phyloP scores from a whole-genome alignment of 495 filamentous ascomycete species.

The Aspergillus diversus region DNA sequence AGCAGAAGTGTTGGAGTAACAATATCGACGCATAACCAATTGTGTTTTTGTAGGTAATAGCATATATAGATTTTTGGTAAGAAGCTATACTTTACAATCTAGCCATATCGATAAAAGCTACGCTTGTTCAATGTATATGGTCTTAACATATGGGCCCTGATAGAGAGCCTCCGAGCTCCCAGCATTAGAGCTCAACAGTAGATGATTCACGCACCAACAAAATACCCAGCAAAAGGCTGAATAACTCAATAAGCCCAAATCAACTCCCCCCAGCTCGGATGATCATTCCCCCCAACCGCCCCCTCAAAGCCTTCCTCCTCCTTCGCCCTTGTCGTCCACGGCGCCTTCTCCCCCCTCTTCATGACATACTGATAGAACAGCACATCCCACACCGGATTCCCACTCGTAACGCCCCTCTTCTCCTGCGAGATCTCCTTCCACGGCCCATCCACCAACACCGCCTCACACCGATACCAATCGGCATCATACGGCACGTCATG shows the following conservation, averaged over 20 bases:
- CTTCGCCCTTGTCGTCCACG: conserved; percentile 6
- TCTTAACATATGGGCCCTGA: too few species aligned
- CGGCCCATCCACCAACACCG: conserved; percentile 38
- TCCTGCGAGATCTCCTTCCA: conserved; percentile 35
- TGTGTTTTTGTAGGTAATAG: too few species aligned
- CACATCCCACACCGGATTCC: conserved; percentile 19
- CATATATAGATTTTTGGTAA: too few species aligned
- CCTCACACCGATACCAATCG: conserved; percentile 39
- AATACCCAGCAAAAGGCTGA: too few species aligned
- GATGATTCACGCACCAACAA: too few species aligned
- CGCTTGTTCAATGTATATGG: too few species aligned
- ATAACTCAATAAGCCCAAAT: conserved; percentile 17
- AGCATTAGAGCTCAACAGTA: too few species aligned
- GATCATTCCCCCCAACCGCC: conserved; percentile 3
- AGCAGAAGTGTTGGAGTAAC: too few species aligned
- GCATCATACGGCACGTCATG: conserved; percentile 39
- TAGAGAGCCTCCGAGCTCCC: too few species aligned
- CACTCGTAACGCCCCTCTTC: conserved; percentile 29
- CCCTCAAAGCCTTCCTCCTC: conserved; percentile 11
- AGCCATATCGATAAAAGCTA: too few species aligned
- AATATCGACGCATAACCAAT: too few species aligned
- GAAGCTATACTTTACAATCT: too few species aligned
- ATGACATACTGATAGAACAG: conserved; percentile 17
- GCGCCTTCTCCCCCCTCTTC: neutral
- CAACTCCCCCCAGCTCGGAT: conserved; percentile 17